Conservation (phyloP, 2,329 filamentous ascomycete genomes). For the Fusarium foetens region DNA sequence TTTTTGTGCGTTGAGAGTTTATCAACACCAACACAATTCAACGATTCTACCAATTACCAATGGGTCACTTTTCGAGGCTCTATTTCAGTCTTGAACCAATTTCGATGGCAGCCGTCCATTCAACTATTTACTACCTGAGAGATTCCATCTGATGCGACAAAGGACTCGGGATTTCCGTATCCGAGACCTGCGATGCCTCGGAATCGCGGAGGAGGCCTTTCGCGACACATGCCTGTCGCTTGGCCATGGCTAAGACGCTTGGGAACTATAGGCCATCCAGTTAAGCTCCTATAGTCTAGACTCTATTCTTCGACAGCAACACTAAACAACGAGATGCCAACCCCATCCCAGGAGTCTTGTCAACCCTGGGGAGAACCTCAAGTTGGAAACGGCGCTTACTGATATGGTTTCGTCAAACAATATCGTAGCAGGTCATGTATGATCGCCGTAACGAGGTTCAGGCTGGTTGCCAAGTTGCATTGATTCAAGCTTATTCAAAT, state of each 20-base stretch:
- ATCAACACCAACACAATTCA: background rate
- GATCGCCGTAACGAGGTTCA: slow-evolving; percentile 20
- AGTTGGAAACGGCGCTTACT: slow-evolving; percentile 16
- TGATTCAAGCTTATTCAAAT: slow-evolving; percentile 29
- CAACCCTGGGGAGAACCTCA: background rate
- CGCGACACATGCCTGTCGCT: slow-evolving; percentile 23
- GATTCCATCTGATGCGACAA: background rate
- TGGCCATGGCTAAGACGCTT: slow-evolving; percentile 4
- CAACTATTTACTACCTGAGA: background rate
- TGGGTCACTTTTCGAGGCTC: too few relatives aligned
- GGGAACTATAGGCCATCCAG: slow-evolving; percentile 1
- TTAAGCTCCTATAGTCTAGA: background rate
- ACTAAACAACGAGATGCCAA: slow-evolving; percentile 1
- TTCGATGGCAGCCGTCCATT: background rate
- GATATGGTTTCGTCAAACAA: slow-evolving; percentile 11
- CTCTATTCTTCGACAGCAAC: slow-evolving; percentile 2
- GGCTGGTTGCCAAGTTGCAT: slow-evolving; percentile 10
- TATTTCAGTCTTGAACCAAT: background rate
- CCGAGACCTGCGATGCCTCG: slow-evolving; percentile 35
- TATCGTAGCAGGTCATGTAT: slow-evolving; percentile 28
- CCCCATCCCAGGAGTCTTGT: slow-evolving; percentile 1
- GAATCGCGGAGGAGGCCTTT: slow-evolving; percentile 8
- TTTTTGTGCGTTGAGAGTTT: background rate
- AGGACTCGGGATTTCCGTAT: slow-evolving; percentile 39
- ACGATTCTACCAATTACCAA: background rate